Evolutionary conservation across 768 basidiomycete genomes (phyloP), one percentile per base, ranked within the genome.

Genomic region (Leccinum olivaceopallidum): DNA sequence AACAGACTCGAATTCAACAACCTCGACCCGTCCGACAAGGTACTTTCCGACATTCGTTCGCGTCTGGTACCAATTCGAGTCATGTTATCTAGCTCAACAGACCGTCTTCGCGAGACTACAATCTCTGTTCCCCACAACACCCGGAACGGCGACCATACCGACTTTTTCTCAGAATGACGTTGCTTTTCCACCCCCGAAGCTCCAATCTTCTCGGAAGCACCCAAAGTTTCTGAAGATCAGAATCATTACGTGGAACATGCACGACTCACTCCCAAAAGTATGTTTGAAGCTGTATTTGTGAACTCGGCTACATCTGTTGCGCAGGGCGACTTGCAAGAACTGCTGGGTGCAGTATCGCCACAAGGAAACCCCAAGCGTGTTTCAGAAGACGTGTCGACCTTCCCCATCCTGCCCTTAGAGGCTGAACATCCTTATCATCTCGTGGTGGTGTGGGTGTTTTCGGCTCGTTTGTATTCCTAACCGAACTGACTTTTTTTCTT

Each of bases 231-330:
- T 92, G 50, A 92, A 92, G 68, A 75, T 90, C 42, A 77, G 85
- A 48, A 83, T 92, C 52, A 55, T 91, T 36, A 88, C 88, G 39
- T 93, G 90, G 90, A 93, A 92, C 64, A 93, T 93, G 90, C 88
- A 92, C 63, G 89, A 92, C 63, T 87, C 87, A 0, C 68, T 92
- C 6, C 90, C 90, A 32, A 92, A 89, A 81, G 89, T 85, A 30
- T 16, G 68, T 26, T 44, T 39, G 51, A 37, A 32, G 51, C 51
- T n/a, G 53, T 24, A 18, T 34, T 2, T 55, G 57, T 39, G 20
- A 37, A 48, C 24, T 4, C 5, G n/a, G 44, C 57, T 58, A 62
- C 61, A 62, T 59, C 12, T 22, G 42, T n/a, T 37, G 48, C 22
- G 18, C 57, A 92, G 89, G 90, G 90, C 6, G 84, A 93, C 67